Base-by-base conservation (phyloP, 306 rosid species). In the Cucurbita pepo region DNA sequence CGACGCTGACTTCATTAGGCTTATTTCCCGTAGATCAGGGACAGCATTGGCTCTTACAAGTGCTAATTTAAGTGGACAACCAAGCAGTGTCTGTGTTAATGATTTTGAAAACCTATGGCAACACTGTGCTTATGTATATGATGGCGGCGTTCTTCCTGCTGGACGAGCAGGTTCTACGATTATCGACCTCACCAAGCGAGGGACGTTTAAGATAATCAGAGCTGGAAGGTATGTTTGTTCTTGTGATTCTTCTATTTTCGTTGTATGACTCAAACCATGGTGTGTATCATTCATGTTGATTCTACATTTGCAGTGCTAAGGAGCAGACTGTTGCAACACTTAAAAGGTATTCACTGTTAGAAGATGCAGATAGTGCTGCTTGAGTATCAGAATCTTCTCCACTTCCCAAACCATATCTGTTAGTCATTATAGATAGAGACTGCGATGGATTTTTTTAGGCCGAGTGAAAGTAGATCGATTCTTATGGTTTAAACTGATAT, bases 31-130 rank as follows among this genome's bases (percentile, higher is more conserved):
- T 25, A 83, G 86, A 75, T 80, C 89, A 16, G 95, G 87, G 47
- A 90, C 88, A 16, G 97, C 97, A 11, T 52, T 91, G 75, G 96
- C 96, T 70, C 96, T 91, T 80, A 94, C 99, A 25, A 91, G 97
- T 60, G 99, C 99, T 73, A 94, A 94, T 84, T 81, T 82, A 44
- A 94, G 91, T n/a, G 97, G 97, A 76, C 96, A 89, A 74, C 82
- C 88, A 59, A 91, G 96, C 76, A 94, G 97, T 77, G 91, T 89
- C 71, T 80, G 86, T 80, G 74, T 88, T 71, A 80, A 88, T 37
- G 97, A 91, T 82, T 91, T 94, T 69, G 87, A 86, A 76, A 85
- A 74, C 65, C 92, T 89, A 3, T 94, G 99, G 97, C 85, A 81
- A 76, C 96, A 88, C 34, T 91, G 96, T 79, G 92, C 92, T 5